Percentiles rank a stretch among this genome's conserved stretches.
These are phyloP conservation scores for Clonostachys solani DNA, from an alignment of 2,329 filamentous ascomycete genomes.

Conservation along the genomic window DNA sequence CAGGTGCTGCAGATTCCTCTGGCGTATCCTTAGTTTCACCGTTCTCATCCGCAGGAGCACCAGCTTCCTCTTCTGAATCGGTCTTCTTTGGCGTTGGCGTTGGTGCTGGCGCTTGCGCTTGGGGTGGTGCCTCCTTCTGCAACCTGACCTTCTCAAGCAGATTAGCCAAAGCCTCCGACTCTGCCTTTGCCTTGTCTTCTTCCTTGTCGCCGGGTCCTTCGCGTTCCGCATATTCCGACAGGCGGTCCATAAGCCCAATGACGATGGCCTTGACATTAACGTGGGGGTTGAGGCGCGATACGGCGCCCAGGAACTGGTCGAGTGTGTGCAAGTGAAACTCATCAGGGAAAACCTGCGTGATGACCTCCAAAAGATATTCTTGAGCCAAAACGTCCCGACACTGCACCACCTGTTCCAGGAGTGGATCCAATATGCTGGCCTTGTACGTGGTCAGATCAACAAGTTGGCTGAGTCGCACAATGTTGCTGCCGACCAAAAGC, in stretches of 20 bases:
- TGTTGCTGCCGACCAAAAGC: constrained; percentile 91
- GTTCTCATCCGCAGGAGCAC: constrained; percentile 22
- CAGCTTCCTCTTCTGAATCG: constrained; percentile 13
- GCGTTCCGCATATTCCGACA: constrained; percentile 91
- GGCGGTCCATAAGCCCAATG: constrained; percentile 93
- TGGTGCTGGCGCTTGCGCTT: not conserved
- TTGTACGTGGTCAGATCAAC: constrained; percentile 96
- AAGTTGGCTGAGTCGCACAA: constrained; percentile 90
- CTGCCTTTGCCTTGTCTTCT: constrained; percentile 70
- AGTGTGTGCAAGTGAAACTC: constrained; percentile 97
- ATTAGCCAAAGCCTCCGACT: constrained; percentile 77
- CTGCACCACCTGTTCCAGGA: constrained; percentile 96
- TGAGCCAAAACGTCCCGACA: constrained; percentile 95
- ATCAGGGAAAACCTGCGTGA: constrained; percentile 98
- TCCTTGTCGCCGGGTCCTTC: constrained; percentile 70
- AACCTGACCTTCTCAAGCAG: constrained; percentile 77
- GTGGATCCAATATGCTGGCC: constrained; percentile 77
- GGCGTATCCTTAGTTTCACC: constrained; percentile 22
- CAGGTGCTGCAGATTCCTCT: constrained; percentile 12
- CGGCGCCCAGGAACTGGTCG: constrained; percentile 90
- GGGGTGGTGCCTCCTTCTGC: constrained; percentile 42
- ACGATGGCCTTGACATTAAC: constrained; percentile 98
- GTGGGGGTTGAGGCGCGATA: constrained; percentile 88
- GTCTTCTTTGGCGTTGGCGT: constrained; percentile 6
- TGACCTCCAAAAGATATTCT: constrained; percentile 95